Evolutionary conservation across 2,329 filamentous ascomycete species (phyloP).

Genomic region (Elsinoe batatas): DNA sequence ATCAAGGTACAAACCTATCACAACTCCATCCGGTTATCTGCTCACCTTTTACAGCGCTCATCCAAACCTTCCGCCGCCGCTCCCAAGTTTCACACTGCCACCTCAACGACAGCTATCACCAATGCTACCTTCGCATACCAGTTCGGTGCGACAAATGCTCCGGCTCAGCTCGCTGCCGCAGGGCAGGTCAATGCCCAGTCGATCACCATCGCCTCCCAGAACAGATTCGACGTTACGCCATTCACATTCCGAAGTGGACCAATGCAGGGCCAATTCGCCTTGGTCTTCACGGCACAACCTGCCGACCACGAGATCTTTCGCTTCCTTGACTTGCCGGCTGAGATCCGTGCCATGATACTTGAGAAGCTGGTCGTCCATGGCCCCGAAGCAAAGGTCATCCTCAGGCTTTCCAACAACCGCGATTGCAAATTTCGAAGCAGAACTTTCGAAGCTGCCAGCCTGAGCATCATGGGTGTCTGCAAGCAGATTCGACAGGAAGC

Average conservation of each 20-base stretch:
- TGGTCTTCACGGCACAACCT: slow-evolving; percentile 16
- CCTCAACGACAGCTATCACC: too few species aligned
- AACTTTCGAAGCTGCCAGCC: too few species aligned
- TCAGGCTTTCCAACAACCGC: not conserved
- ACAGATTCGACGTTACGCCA: not conserved
- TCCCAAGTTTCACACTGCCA: too few species aligned
- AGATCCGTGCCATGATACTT: slow-evolving; percentile 19
- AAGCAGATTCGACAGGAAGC: slow-evolving; percentile 16
- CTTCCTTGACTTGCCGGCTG: slow-evolving; percentile 16
- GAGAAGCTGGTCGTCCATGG: not conserved
- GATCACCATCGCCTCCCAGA: not conserved
- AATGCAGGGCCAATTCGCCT: slow-evolving; percentile 14
- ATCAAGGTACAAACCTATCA: too few species aligned
- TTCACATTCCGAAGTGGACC: not conserved
- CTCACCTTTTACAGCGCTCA: too few species aligned
- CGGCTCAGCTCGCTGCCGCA: not conserved
- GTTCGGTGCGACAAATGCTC: not conserved
- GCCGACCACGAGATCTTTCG: slow-evolving; percentile 4
- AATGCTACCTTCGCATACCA: too few species aligned
- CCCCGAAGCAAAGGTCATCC: not conserved
- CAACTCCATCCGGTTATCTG: too few species aligned
- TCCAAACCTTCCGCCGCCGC: too few species aligned
- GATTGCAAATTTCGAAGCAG: too few species aligned
- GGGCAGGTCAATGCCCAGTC: not conserved
- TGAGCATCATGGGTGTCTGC: slow-evolving; percentile 10